These are phyloP conservation scores for Aspergillus brunneoviolaceus DNA, from an alignment of 2,329 filamentous ascomycete species.

Conservation along the genomic window DNA sequence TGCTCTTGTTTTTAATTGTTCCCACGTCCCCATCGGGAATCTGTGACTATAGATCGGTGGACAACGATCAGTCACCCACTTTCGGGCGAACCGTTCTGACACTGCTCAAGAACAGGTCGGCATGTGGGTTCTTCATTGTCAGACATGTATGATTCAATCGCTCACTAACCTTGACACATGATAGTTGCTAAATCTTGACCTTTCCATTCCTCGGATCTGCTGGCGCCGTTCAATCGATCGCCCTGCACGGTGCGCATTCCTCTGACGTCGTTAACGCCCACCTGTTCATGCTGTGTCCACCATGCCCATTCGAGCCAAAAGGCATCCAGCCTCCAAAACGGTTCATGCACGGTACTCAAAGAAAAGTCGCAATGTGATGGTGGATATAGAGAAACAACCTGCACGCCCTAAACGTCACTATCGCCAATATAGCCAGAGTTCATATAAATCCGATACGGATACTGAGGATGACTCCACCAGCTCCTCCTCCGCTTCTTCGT, in stretches of 20 bases:
- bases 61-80: neutral
- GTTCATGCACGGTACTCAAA: constrained; percentile 23
- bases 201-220: constrained; percentile 4
- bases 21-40: neutral
- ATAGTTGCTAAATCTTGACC: neutral
- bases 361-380: constrained; percentile 19
- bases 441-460: constrained; percentile 20
- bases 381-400: constrained; percentile 37
- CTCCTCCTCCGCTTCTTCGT: constrained; percentile 56
- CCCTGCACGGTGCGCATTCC: constrained; percentile 2
- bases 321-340: constrained; percentile 30
- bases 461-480: constrained; percentile 31
- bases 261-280: constrained; percentile 7
- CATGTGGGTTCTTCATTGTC: neutral
- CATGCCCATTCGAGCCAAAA: constrained; percentile 35
- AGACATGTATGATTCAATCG: neutral
- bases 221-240: constrained; percentile 13
- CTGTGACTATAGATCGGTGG: neutral
- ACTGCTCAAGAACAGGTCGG: neutral
- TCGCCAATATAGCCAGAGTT: constrained; percentile 24
- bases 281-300: constrained; percentile 25
- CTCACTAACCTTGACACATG: neutral
- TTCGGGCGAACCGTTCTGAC: neutral
- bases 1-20: neutral
- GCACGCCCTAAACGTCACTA: constrained; percentile 23